phyloP scores from a whole-genome alignment of 805 yeast species.

The Clavispora santaluciae region DNA sequence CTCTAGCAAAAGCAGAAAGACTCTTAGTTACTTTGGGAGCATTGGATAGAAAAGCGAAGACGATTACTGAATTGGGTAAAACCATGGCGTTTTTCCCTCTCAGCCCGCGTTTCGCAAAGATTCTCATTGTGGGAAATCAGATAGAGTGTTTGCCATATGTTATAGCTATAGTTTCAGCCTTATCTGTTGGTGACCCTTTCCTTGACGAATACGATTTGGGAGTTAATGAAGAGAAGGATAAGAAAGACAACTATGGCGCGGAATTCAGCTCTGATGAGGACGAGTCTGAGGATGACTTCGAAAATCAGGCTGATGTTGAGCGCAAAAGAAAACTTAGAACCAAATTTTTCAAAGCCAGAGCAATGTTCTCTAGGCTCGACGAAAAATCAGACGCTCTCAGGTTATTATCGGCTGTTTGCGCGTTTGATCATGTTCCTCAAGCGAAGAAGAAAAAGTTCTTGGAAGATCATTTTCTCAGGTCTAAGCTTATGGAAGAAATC shows the following conservation, averaged over 20 bases:
- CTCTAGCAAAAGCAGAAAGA: slow-evolving; percentile 62
- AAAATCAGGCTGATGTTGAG: slow-evolving; percentile 36
- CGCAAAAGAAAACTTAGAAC: slow-evolving; percentile 39
- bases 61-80: slow-evolving; percentile 72
- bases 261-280: slow-evolving; percentile 30
- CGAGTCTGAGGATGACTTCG: slow-evolving; percentile 32
- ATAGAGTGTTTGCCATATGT: slow-evolving; percentile 79
- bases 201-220: slow-evolving; percentile 72
- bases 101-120: slow-evolving; percentile 89
- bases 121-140: slow-evolving; percentile 84
- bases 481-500: slow-evolving; percentile 82
- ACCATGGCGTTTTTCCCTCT: slow-evolving; percentile 89
- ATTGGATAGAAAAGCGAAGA: slow-evolving; percentile 44
- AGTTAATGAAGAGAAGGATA: slow-evolving; percentile 24
- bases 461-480: slow-evolving; percentile 61
- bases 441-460: slow-evolving; percentile 47
- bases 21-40: slow-evolving; percentile 77
- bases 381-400: slow-evolving; percentile 69
- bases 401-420: slow-evolving; percentile 78
- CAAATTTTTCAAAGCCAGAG: slow-evolving; percentile 54
- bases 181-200: slow-evolving; percentile 93
- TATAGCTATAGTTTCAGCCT: slow-evolving; percentile 86
- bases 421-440: slow-evolving; percentile 67
- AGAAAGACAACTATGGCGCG: slow-evolving; percentile 14
- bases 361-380: slow-evolving; percentile 64